Evolutionary conservation across 768 basidiomycete genomes (phyloP), one percentile per base, ranked within the genome.

Genomic region (Tulasnella sp.): DNA sequence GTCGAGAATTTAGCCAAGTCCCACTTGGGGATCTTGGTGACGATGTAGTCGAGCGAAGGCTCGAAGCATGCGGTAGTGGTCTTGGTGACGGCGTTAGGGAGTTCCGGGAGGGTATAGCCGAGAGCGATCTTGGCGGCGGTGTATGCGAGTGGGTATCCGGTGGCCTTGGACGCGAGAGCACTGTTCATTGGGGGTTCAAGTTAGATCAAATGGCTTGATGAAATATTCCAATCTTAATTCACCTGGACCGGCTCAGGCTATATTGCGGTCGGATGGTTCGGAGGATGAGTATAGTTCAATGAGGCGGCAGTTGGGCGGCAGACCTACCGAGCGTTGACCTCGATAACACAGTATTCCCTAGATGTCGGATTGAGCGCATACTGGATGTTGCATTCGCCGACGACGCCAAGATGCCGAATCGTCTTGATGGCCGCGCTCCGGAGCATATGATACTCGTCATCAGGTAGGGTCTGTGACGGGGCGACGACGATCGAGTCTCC

Each of bases 11-110:
- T 99, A 65, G 94, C 93, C 58, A 99, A 77, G 74, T 99, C 96
- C 95, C 96, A 98, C 72, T 97, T 97, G 63, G 96, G 96, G 64
- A 99, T 98, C 75, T 99, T 99, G 51, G 93, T 96, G 62, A 99
- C 96, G 68, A 99, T 96, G 73, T 99, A 99, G 72, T 99, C 96
- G 45, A 99, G 78, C 7, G 94, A 95, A 24, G 96, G 95, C 70
- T 99, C 96, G 73, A 98, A 99, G 74, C 96, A 98, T 1, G 96
- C 96, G 9, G 96, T 98, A 1, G 96, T 99, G 2, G 93, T 95
- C 76, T 98, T 99, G 52, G 96, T 99, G 63, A 99, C 96, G 42
- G 96, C 94, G 71, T 99, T 99, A 13, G 95, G 95, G 21, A 98
- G 80, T 76, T 97, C 95, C 4, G 95, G 95, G 29, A 99, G 84